Evolutionary conservation across 179 eudicot genomes (phyloP).

Genomic region (Silene coronaria): DNA sequence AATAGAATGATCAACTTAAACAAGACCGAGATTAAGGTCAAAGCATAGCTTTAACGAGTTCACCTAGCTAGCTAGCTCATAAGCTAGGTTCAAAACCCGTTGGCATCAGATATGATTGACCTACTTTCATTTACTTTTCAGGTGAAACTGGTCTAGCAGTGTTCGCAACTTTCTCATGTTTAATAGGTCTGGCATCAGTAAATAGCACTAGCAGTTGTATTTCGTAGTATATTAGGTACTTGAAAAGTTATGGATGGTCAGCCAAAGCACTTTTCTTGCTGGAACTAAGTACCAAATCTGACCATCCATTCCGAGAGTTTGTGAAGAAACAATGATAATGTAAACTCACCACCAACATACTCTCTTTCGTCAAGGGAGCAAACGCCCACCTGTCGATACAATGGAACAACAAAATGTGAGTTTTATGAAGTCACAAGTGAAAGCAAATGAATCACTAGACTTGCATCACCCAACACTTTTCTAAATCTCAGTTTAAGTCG

Average conservation of each 20-base stretch:
- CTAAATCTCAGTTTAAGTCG: background rate
- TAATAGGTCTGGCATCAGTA: background rate
- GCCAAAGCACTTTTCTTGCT: background rate
- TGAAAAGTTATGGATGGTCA: background rate
- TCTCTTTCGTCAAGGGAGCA: conserved; percentile 69
- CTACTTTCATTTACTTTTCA: no score
- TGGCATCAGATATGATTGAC: no score
- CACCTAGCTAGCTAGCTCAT: background rate
- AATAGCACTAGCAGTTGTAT: background rate
- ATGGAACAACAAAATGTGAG: conserved; percentile 5
- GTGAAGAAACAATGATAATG: background rate
- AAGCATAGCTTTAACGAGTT: no score
- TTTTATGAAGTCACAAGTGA: background rate
- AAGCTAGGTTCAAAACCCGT: background rate
- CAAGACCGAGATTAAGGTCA: background rate
- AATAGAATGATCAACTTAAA: background rate
- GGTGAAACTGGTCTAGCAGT: no score
- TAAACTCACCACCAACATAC: conserved; percentile 61
- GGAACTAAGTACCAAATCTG: background rate
- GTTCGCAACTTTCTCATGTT: no score
- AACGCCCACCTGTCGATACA: conserved; percentile 71
- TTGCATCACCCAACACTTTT: no score
- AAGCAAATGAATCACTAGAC: background rate
- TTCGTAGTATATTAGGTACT: background rate
- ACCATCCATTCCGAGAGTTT: background rate